Evolutionary conservation across 805 yeast genomes (phyloP), one percentile per base, ranked within the genome.

Genomic region (Kuraishia cidri): DNA sequence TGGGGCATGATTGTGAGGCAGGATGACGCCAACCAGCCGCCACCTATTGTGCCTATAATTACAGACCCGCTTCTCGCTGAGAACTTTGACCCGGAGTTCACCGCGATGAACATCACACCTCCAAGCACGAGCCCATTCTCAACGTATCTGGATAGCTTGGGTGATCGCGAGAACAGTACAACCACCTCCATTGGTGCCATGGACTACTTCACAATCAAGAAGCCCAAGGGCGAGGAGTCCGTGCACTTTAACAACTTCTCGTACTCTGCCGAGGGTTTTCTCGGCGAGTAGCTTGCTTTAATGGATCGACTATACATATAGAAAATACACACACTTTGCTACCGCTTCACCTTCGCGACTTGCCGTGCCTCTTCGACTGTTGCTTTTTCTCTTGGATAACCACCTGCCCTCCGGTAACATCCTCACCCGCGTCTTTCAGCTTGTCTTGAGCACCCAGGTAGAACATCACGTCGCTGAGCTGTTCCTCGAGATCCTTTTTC

Each of bases 21-120:
- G 16, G 61, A 66, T 30, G 60, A 56, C 19, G 54, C 56, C 1
- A 54, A 70, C 6, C 57, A 60, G 33, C 94, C 95, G 2, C 94
- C 95, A 1, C 95, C 96, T 1, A 79, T 86, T 23, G 59, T 75
- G n/a, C 95, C 96, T 1, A 56, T 84, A 5, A 72, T 87, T 27
- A 81, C 94, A 0, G 77, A 85, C 47, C 90, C 94, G 16, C 77
- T 66, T 29, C 50, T 81, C 34, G 95, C 95, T 0, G 95, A 86
- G 50, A 86, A 86, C 47, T 86, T 86, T 49, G 85, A 84, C 40
- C 56, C 66, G 7, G 88, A 82, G 38, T 86, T 86, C 56, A 86
- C 95, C 0, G 68, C 67, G 6, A 68, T 83, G 79, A 66, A 67
- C 24, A 62, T 77, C 28, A 66, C 60, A 1, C 61, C 61, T 9